Evolutionary conservation across 2,329 filamentous ascomycete genomes (phyloP).

Genomic region (Paecilomyces niveus): DNA sequence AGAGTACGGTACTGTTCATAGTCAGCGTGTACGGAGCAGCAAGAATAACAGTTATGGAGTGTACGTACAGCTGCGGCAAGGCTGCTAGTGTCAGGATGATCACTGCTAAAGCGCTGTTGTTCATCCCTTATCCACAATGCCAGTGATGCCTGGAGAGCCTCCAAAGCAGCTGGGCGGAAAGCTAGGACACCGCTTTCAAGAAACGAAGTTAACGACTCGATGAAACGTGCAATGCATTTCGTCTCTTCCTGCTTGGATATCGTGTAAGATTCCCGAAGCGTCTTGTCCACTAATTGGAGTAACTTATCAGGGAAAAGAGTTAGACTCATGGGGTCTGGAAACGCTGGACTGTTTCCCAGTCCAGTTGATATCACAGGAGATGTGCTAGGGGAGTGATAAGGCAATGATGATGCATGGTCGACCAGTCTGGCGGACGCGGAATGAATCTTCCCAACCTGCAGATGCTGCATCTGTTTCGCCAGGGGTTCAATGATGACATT

Average conservation of each 20-base stretch:
- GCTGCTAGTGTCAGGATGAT: constrained; percentile 21
- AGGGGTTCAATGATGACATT: constrained; percentile 65
- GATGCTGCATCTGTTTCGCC: constrained; percentile 46
- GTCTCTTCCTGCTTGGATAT: constrained; percentile 34
- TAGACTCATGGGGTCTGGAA: not conserved
- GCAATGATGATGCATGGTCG: constrained; percentile 28
- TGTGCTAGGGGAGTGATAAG: constrained; percentile 13
- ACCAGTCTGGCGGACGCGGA: constrained; percentile 30
- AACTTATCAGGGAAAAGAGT: constrained; percentile 44
- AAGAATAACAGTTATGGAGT: constrained; percentile 2
- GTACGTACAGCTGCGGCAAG: constrained; percentile 28
- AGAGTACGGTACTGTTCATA: constrained; percentile 23
- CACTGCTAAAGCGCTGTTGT: constrained; percentile 16
- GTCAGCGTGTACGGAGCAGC: constrained; percentile 12
- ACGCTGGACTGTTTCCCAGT: not conserved
- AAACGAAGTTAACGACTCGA: constrained; percentile 50
- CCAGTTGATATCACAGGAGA: not conserved
- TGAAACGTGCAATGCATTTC: constrained; percentile 38
- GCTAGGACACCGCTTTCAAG: constrained; percentile 43
- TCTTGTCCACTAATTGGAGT: constrained; percentile 51
- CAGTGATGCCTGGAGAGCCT: constrained; percentile 48
- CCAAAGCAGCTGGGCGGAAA: constrained; percentile 50
- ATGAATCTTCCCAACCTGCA: constrained; percentile 18
- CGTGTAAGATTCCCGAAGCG: constrained; percentile 51
- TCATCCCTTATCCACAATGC: constrained; percentile 29